phyloP scores from a whole-genome alignment of 192 early-diverging fungal genomes.

The Geranomyces variabilis region DNA sequence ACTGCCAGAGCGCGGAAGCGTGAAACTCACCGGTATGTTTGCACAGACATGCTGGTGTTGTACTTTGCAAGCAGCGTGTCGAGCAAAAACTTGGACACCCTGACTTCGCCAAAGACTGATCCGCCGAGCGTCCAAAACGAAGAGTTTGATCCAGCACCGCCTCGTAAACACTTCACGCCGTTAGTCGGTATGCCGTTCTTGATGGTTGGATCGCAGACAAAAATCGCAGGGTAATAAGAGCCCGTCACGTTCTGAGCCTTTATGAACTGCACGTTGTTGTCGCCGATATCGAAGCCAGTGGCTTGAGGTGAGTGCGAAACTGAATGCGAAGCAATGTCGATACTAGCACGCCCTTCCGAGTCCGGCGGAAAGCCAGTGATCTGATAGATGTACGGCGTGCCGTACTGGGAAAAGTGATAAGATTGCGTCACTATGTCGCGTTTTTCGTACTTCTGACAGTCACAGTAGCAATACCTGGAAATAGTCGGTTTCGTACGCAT shows the following conservation, averaged over 20 bases:
- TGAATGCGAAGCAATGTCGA: neutral
- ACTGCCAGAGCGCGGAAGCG: no score
- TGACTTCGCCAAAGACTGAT: neutral
- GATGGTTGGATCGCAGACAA: neutral
- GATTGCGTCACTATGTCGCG: no score
- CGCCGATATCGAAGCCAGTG: neutral
- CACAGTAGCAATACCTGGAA: neutral
- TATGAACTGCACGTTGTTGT: neutral
- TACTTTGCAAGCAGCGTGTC: neutral
- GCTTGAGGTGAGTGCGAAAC: conserved; percentile 10
- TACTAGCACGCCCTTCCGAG: neutral
- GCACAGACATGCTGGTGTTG: neutral
- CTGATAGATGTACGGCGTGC: conserved; percentile 5
- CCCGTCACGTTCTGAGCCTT: neutral
- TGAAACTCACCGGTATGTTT: conserved; percentile 6
- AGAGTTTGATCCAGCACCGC: neutral
- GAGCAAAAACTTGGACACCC: neutral
- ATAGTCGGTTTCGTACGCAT: conserved; percentile 3
- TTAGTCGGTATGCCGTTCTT: neutral
- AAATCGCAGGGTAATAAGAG: neutral
- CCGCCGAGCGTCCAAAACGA: neutral
- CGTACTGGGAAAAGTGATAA: neutral
- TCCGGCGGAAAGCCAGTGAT: neutral
- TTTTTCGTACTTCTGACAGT: no score
- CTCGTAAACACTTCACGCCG: neutral